A percentile compares a stretch with the other conserved stretches of the same genome.
Conservation (phyloP, 768 basidiomycete species). For the Leccinum variicolor region DNA sequence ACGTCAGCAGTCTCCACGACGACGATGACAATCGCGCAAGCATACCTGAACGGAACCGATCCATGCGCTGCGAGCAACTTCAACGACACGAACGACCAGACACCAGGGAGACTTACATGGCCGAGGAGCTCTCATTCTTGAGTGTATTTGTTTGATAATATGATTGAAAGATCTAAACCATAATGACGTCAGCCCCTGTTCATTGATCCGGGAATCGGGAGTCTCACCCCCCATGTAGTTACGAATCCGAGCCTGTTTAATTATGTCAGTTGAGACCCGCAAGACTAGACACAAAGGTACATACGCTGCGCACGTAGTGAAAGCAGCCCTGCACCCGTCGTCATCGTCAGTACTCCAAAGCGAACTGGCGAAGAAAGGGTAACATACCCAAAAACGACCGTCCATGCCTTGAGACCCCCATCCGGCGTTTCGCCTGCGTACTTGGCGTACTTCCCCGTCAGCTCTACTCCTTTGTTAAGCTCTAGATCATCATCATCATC, state of each 20-base stretch:
- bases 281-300: constrained; percentile 5
- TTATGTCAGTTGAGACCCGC: not conserved
- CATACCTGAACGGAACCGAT: constrained; percentile 72
- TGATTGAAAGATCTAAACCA: constrained; percentile 61
- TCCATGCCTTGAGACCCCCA: constrained; percentile 31
- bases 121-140: constrained; percentile 49
- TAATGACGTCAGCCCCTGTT: not conserved
- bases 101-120: constrained; percentile 45
- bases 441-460: constrained; percentile 14
- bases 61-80: constrained; percentile 57
- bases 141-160: constrained; percentile 58
- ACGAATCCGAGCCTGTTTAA: not conserved
- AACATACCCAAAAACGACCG: constrained; percentile 28
- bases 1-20: not conserved
- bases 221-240: not conserved
- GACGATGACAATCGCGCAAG: not conserved
- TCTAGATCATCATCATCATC: constrained; percentile 4
- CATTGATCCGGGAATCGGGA: not conserved
- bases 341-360: not conserved
- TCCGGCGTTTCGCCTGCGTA: constrained; percentile 25
- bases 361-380: not conserved
- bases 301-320: constrained; percentile 40
- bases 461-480: not conserved
- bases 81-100: not conserved
- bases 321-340: constrained; percentile 7